phyloP scores from a whole-genome alignment of 1,284 basidiomycete genomes.

The Amylostereum areolatum region DNA sequence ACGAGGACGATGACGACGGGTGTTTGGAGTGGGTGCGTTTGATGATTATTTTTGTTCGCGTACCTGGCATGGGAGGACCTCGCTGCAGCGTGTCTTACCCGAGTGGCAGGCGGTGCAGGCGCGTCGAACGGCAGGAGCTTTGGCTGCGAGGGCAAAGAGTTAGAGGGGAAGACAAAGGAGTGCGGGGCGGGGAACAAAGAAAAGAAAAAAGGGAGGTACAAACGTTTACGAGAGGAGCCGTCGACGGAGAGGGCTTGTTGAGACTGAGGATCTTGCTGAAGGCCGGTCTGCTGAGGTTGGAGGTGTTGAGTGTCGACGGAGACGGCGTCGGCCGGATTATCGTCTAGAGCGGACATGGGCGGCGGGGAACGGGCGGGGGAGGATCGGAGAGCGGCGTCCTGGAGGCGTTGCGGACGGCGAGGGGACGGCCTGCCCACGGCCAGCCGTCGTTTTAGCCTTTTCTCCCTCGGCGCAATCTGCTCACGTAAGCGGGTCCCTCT shows the following conservation, averaged over 20 bases:
- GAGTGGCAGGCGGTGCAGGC: conserved; percentile 75
- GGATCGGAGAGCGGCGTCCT: conserved; percentile 16
- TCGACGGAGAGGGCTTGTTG: conserved; percentile 14
- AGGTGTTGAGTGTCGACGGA: conserved; percentile 50
- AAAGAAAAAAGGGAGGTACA: conserved; percentile 10
- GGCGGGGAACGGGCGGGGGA: conserved; percentile 41
- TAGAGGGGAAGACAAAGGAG: conserved; percentile 11
- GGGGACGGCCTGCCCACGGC: too few relatives aligned
- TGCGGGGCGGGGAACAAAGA: conserved; percentile 11
- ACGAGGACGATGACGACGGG: conserved; percentile 5
- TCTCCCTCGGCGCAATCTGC: too few relatives aligned
- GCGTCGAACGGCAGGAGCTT: conserved; percentile 69
- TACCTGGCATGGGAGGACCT: conserved; percentile 73
- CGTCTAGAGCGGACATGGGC: conserved; percentile 56
- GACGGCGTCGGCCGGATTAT: conserved; percentile 46
- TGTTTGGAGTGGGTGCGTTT: conserved; percentile 2
- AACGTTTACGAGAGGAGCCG: conserved; percentile 43
- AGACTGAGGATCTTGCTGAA: conserved; percentile 19
- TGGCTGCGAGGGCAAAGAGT: conserved; percentile 38
- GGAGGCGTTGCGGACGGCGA: too few relatives aligned
- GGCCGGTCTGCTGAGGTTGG: conserved; percentile 24
- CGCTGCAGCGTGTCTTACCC: conserved; percentile 74
- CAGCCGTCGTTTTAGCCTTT: too few relatives aligned
- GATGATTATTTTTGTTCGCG: conserved; percentile 8
- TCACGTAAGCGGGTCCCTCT: too few relatives aligned